These are phyloP conservation scores for Epichloe typhina DNA, from an alignment of 2,329 filamentous ascomycete genomes.

Conservation along the genomic window DNA sequence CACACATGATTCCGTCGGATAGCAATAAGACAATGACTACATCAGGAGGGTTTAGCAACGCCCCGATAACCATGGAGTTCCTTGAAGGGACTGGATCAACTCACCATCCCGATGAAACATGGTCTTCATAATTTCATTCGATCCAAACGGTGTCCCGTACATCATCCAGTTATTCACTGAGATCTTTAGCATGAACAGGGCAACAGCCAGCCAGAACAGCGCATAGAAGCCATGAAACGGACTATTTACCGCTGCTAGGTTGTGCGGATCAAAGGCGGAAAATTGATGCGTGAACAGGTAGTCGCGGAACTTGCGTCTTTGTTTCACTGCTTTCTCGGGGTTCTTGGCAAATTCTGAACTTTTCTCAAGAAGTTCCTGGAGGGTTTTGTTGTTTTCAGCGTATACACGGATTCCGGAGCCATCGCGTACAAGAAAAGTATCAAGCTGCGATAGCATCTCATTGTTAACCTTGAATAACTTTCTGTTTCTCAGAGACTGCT, in stretches of 20 bases:
- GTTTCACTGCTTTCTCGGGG: slow-evolving; percentile 5
- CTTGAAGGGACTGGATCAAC: slow-evolving; percentile 1
- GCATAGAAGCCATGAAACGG: slow-evolving; percentile 72
- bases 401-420: slow-evolving; percentile 14
- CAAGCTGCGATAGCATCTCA: background rate
- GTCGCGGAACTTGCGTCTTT: slow-evolving; percentile 24
- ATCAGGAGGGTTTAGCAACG: background rate
- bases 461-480: background rate
- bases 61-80: no score
- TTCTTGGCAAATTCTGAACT: slow-evolving; percentile 14
- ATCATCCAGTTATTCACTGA: slow-evolving; percentile 53
- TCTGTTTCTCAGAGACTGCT: background rate
- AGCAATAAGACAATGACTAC: slow-evolving; percentile 40
- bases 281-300: slow-evolving; percentile 62
- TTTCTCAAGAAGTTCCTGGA: slow-evolving; percentile 16
- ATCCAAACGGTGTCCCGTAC: slow-evolving; percentile 56
- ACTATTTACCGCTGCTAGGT: slow-evolving; percentile 48
- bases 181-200: slow-evolving; percentile 52
- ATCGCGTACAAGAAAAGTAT: slow-evolving; percentile 11
- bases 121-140: slow-evolving; percentile 56
- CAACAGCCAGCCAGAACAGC: slow-evolving; percentile 62
- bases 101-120: slow-evolving; percentile 45
- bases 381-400: slow-evolving; percentile 16
- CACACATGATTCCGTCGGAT: slow-evolving; percentile 59
- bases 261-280: slow-evolving; percentile 62